phyloP scores from a whole-genome alignment of 148 eudicot genomes.

The Persicaria tinctoria region DNA sequence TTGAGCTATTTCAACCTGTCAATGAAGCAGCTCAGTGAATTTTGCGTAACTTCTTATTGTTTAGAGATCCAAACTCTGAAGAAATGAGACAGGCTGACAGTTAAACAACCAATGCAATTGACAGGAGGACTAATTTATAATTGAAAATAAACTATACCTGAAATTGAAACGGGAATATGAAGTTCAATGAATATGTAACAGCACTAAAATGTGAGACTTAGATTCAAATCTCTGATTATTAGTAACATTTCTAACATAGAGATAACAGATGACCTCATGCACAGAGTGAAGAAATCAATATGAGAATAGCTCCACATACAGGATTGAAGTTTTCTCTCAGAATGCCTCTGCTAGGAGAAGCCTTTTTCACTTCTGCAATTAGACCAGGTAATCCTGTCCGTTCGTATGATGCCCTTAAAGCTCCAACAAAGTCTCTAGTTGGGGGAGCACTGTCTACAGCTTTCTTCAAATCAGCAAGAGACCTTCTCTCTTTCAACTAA shows the following conservation, averaged over 20 bases:
- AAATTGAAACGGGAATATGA: background rate
- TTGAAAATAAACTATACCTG: background rate
- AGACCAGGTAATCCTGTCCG: conserved; percentile 83
- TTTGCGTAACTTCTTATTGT: background rate
- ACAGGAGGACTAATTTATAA: background rate
- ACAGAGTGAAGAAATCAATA: conserved; percentile 1
- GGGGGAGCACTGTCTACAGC: conserved; percentile 53
- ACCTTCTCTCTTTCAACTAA: conserved; percentile 63
- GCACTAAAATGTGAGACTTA: background rate
- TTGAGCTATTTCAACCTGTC: conserved; percentile 80
- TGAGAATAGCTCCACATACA: conserved; percentile 29
- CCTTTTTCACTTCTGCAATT: conserved; percentile 98
- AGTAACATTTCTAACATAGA: background rate
- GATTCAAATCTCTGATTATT: background rate
- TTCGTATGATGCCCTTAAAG: conserved; percentile 54
- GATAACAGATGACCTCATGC: background rate
- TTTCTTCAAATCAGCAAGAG: conserved; percentile 47
- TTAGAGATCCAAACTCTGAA: background rate
- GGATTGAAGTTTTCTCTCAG: conserved; percentile 87
- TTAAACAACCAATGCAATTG: background rate
- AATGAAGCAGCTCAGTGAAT: background rate
- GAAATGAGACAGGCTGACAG: background rate
- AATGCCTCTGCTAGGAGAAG: conserved; percentile 95
- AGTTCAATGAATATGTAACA: background rate
- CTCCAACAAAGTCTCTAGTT: conserved; percentile 72